These are phyloP conservation scores for Chaetomiaceae sp. DNA, from an alignment of 2,329 filamentous ascomycete species.

Conservation along the genomic window DNA sequence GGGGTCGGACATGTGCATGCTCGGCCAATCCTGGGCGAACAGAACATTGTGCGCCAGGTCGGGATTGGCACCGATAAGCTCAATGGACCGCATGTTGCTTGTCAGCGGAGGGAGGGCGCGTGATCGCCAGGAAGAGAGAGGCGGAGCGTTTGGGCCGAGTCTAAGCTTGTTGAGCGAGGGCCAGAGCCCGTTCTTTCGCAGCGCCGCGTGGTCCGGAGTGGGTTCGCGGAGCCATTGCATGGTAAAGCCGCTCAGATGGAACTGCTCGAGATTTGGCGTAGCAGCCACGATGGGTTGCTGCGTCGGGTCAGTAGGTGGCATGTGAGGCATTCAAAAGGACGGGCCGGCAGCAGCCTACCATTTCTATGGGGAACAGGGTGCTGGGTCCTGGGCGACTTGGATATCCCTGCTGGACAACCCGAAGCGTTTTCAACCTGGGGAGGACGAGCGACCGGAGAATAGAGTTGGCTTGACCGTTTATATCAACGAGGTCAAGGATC, in stretches of 20 bases:
- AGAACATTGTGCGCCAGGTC: conserved; percentile 6
- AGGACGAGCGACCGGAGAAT: background rate
- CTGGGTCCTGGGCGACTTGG: too few species aligned
- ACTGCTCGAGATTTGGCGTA: conserved; percentile 17
- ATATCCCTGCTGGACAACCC: background rate
- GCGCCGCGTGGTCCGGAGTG: background rate
- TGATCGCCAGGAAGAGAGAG: background rate
- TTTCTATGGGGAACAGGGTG: background rate
- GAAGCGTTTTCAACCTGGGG: conserved; percentile 8
- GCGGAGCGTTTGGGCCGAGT: conserved; percentile 6
- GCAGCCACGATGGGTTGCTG: conserved; percentile 8
- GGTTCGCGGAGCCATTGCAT: background rate
- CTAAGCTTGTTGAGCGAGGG: conserved; percentile 7
- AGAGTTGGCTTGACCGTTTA: background rate
- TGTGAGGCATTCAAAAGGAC: background rate
- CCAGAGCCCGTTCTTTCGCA: conserved; percentile 5
- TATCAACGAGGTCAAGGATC: conserved; percentile 6
- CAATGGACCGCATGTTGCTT: conserved; percentile 7
- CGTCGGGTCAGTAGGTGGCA: background rate
- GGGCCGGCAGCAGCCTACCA: background rate
- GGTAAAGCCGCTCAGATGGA: conserved; percentile 11
- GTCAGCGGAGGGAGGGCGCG: conserved; percentile 10
- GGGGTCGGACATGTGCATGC: background rate
- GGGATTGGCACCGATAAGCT: conserved; percentile 2
- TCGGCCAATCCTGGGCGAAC: background rate